Percentiles rank a stretch among this genome's conserved stretches.
phyloP scores from a whole-genome alignment of 805 yeast genomes.

The Torulaspora quercuum region DNA sequence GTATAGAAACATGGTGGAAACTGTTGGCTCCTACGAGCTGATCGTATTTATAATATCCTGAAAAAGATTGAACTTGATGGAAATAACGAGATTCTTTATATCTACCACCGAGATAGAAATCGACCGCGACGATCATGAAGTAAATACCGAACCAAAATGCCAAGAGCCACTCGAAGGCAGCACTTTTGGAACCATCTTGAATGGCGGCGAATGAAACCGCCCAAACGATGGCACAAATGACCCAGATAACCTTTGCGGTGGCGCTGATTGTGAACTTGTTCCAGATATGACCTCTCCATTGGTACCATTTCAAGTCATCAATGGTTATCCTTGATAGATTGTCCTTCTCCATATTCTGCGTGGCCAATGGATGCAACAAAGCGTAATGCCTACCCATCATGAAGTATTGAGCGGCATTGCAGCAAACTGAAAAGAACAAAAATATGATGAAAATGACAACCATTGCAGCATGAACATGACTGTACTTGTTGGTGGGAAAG shows the following conservation, averaged over 20 bases:
- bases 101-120: conserved; percentile 62
- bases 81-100: conserved; percentile 31
- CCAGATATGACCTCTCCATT: conserved; percentile 38
- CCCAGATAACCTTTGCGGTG: conserved; percentile 60
- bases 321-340: conserved; percentile 1
- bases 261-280: conserved; percentile 49
- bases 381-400: conserved; percentile 46
- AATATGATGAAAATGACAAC: conserved; percentile 69
- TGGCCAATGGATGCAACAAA: conserved; percentile 37
- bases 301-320: conserved; percentile 29
- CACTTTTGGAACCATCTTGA: conserved; percentile 47
- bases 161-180: conserved; percentile 78
- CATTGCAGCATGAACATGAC: conserved; percentile 58
- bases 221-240: conserved; percentile 57
- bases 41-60: conserved; percentile 32
- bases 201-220: conserved; percentile 65
- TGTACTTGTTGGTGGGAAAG: conserved; percentile 60
- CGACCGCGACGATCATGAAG: conserved; percentile 60
- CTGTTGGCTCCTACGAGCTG: conserved; percentile 13
- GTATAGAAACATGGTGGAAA: conserved; percentile 11
- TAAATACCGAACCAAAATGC: conserved; percentile 81
- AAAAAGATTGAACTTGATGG: conserved; percentile 28
- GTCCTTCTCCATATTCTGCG: conserved; percentile 20
- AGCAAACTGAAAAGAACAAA: conserved; percentile 51
- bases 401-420: conserved; percentile 44